Evolutionary conservation across 129 eudicot genomes (phyloP).

Genomic region (Helianthus tuberosus): DNA sequence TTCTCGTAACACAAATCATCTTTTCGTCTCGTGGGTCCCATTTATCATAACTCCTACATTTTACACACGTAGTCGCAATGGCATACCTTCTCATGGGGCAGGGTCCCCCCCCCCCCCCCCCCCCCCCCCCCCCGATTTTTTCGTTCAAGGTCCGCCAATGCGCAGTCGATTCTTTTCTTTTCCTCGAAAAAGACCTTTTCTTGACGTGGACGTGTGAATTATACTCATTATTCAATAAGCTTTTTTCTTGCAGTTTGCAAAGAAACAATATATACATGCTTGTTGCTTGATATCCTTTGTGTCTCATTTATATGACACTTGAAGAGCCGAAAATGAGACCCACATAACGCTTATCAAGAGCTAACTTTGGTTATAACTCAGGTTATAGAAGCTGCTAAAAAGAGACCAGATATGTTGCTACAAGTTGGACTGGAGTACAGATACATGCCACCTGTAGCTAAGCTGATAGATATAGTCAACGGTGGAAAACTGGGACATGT

Average conservation of each 20-base stretch:
- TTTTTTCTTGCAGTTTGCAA: background rate
- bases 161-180: background rate
- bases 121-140: too few relatives aligned
- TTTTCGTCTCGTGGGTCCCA: slow-evolving; percentile 4
- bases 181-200: background rate
- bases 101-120: too few relatives aligned
- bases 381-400: slow-evolving; percentile 91
- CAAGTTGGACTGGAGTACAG: slow-evolving; percentile 98
- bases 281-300: background rate
- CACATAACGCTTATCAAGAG: background rate
- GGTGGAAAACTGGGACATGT: slow-evolving; percentile 74
- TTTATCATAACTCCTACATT: background rate
- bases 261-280: background rate
- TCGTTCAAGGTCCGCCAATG: too few relatives aligned
- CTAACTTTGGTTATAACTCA: slow-evolving; percentile 26
- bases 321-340: background rate
- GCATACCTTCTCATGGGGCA: too few relatives aligned
- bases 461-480: slow-evolving; percentile 83
- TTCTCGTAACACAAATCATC: background rate
- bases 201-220: background rate
- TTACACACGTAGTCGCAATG: background rate
- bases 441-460: slow-evolving; percentile 98
- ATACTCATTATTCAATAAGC: too few relatives aligned
- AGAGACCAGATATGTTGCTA: slow-evolving; percentile 81
- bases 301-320: background rate